Base-by-base conservation (phyloP, 768 basidiomycete species). In the Auriscalpium vulgare region DNA sequence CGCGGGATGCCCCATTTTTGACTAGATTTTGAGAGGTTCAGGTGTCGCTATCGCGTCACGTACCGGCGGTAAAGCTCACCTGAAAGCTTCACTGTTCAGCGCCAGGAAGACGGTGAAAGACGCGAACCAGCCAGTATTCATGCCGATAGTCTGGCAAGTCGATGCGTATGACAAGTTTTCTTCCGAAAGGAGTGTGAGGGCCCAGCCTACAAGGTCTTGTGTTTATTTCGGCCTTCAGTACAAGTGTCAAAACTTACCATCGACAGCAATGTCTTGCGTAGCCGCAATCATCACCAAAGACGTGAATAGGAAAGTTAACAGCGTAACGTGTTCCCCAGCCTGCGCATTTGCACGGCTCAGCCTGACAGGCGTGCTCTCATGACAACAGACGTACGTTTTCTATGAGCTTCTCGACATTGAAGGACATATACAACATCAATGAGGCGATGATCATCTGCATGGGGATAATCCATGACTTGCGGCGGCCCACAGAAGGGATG, bases 401-500 rank as follows among this genome's bases (percentile, higher is more conserved):
- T 70, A 97, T 79, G 60, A 95, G 74, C 61, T 79, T 79, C 64
- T 92, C 79, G 8, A 87, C 85, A 62, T 87, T 83, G 54, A 80
- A 67, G 5, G 89, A 88, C 58, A 91, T 84, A 63, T 83, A 85
- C 38, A 90, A 64, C 88, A 91, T 90, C 57, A 93, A 73, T 44
- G 80, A 76, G 44, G 93, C 97, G 50, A 97, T 88, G 60, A 93
- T 83, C 35, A 85, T 68, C 69, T 99, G 97, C 79, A 99, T 97
- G 46, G 97, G 97, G 59, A 98, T 87, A 62, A 99, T 98, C 97
- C 97, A 99, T 59, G 91, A 94, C 71, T 97, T 99, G 60, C 97
- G 79, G 51, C 97, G 85, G n/a, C 97, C 97, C 59, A 95, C 62
- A 44, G 82, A 85, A 38, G 82, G 73, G 64, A 87, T 75, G 70